A percentile compares a stretch with the other conserved stretches of the same genome.
Conservation (phyloP, 805 yeast species). For the Kluyveromyces aestuarii region DNA sequence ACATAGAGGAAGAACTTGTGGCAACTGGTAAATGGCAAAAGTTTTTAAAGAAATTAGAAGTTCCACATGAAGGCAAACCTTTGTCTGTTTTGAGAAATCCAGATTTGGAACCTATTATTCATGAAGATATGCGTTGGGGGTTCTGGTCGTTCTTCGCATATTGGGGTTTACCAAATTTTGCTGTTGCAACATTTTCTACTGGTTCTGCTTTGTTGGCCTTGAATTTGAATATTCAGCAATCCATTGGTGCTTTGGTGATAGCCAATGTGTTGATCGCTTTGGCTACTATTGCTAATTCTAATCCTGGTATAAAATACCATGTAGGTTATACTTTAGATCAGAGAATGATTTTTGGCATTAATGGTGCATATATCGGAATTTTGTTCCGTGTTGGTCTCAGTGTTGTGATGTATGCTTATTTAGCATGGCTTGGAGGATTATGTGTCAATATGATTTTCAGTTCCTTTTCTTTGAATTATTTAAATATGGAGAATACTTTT, state of each 20-base stretch:
- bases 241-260: slow-evolving; percentile 24
- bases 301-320: slow-evolving; percentile 26
- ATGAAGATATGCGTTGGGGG: slow-evolving; percentile 30
- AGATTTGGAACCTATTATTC: slow-evolving; percentile 33
- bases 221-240: slow-evolving; percentile 22
- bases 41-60: slow-evolving; percentile 14
- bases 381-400: slow-evolving; percentile 31
- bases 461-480: slow-evolving; percentile 20
- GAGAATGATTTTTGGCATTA: slow-evolving; percentile 32
- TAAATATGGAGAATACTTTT: slow-evolving; percentile 20
- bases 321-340: slow-evolving; percentile 32
- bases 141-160: slow-evolving; percentile 28
- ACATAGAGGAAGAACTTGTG: slow-evolving; percentile 4
- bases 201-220: slow-evolving; percentile 24
- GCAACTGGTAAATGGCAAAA: slow-evolving; percentile 5
- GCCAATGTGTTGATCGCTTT: slow-evolving; percentile 12
- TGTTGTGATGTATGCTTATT: slow-evolving; percentile 33
- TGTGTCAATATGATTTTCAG: slow-evolving; percentile 28
- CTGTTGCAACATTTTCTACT: slow-evolving; percentile 31
- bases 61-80: slow-evolving; percentile 21
- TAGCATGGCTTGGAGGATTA: slow-evolving; percentile 31
- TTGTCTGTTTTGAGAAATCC: slow-evolving; percentile 29
- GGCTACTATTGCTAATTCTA: slow-evolving; percentile 20
- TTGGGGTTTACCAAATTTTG: slow-evolving; percentile 32
- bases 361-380: slow-evolving; percentile 29